Evolutionary conservation across 306 rosid species (phyloP).

Genomic region (Aeschynomene evenia): DNA sequence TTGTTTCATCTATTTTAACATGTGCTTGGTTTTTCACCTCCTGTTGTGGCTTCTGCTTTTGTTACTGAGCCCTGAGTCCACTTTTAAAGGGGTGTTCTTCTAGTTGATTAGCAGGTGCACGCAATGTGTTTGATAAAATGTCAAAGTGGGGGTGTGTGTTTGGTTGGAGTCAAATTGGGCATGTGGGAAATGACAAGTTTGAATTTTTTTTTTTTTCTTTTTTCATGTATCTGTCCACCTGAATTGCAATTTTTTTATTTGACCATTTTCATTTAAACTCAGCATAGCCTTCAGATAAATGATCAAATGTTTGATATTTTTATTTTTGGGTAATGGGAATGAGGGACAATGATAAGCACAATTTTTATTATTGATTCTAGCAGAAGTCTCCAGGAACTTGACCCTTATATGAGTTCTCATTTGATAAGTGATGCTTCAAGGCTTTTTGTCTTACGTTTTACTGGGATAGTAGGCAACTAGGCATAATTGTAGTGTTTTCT

Average conservation of each 20-base stretch:
- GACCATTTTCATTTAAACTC: not conserved
- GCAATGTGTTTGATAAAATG: constrained; percentile 49
- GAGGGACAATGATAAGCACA: not conserved
- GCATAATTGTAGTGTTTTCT: constrained; percentile 16
- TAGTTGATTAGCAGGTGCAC: constrained; percentile 30
- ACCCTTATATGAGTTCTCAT: not conserved
- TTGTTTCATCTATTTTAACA: not conserved
- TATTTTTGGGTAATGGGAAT: not conserved
- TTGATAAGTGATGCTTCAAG: not conserved
- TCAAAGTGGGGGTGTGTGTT: constrained; percentile 25
- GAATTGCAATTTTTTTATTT: not conserved
- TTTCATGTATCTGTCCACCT: not conserved
- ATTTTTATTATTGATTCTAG: not conserved
- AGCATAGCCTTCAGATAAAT: not conserved
- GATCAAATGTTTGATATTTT: not conserved
- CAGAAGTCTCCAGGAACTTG: not conserved
- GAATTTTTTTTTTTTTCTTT: too few species aligned
- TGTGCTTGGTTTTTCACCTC: not conserved
- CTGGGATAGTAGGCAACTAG: constrained; percentile 37
- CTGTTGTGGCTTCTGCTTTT: not conserved
- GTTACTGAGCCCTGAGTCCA: not conserved
- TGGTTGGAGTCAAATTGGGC: constrained; percentile 3
- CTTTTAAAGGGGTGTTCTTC: not conserved
- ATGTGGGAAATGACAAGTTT: not conserved
- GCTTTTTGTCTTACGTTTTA: constrained; percentile 17